phyloP scores from a whole-genome alignment of 2,329 filamentous ascomycete species.

The Cordyceps javanica region DNA sequence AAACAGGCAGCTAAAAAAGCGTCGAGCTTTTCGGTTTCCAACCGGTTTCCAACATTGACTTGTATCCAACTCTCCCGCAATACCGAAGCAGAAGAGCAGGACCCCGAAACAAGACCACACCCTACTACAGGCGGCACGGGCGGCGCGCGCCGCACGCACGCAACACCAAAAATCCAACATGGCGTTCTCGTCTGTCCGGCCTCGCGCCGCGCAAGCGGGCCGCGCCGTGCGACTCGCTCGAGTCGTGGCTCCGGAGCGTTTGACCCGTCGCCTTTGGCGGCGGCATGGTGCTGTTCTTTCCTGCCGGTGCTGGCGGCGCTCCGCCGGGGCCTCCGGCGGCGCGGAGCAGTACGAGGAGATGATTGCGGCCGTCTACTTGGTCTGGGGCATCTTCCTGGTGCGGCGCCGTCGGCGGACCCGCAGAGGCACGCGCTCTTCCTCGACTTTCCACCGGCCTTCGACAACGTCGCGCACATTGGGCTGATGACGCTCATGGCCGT shows the following conservation, averaged over 20 bases:
- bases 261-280: not conserved
- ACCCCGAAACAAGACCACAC: too few relatives aligned
- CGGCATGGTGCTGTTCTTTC: not conserved
- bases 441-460: slow-evolving; percentile 3
- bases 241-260: not conserved
- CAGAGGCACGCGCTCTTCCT: not conserved
- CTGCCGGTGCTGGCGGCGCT: not conserved
- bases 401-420: not conserved
- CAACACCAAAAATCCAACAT: not conserved
- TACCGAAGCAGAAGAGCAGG: too few relatives aligned
- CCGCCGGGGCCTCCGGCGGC: slow-evolving; percentile 6
- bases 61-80: too few relatives aligned
- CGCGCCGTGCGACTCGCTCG: not conserved
- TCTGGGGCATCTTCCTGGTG: slow-evolving; percentile 1
- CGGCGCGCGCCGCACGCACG: too few relatives aligned
- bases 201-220: not conserved
- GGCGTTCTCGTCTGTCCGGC: not conserved
- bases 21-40: too few relatives aligned
- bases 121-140: too few relatives aligned
- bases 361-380: not conserved
- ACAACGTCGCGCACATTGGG: not conserved
- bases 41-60: too few relatives aligned
- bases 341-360: slow-evolving; percentile 11
- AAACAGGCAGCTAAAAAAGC: too few relatives aligned
- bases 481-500: slow-evolving; percentile 7